Evolutionary conservation across 345 rosid species (phyloP).

Genomic region (rapeseed (Brassica napus)): Da-Ae NC_063451.1:31321001-31321500

Average conservation of each 20-base stretch:
- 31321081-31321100: slow-evolving; percentile 68
- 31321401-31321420: slow-evolving; percentile 2
- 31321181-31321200: neutral
- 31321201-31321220: neutral
- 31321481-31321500: neutral
- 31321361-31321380: neutral
- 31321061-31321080: slow-evolving; percentile 67
- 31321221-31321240: slow-evolving; percentile 1
- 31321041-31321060: slow-evolving; percentile 71
- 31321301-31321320: neutral
- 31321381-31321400: neutral
- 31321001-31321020: slow-evolving; percentile 54
- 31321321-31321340: neutral
- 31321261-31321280: neutral
- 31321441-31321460: neutral
- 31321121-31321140: neutral
- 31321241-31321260: neutral
- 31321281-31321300: neutral
- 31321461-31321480: neutral
- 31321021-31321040: slow-evolving; percentile 57
- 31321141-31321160: slow-evolving; percentile 1
- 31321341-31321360: neutral
- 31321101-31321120: slow-evolving; percentile 41
- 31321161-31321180: neutral
- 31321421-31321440: neutral